Percentiles rank a stretch among this genome's conserved stretches.
Evolutionary conservation across 2,329 filamentous ascomycete genomes (phyloP).

Genomic region (Cladosporium sp.): DNA sequence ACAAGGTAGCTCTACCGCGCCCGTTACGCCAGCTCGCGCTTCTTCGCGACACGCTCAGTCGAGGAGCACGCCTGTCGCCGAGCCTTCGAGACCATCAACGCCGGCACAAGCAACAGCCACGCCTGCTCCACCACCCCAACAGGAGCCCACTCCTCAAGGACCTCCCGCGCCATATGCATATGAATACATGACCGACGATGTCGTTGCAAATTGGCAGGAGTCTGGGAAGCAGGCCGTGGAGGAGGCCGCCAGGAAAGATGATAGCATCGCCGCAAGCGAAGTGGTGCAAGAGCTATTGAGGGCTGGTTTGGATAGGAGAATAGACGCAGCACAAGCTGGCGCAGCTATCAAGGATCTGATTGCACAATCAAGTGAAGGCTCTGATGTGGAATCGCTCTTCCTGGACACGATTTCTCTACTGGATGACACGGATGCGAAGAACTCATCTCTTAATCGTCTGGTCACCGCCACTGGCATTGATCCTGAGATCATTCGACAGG

Average conservation of each 20-base stretch:
- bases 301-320: conserved; percentile 67
- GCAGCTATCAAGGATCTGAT: conserved; percentile 72
- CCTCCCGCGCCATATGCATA: conserved; percentile 61
- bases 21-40: conserved; percentile 5
- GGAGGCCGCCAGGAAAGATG: conserved; percentile 63
- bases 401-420: conserved; percentile 81
- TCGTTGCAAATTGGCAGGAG: conserved; percentile 66
- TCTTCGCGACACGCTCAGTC: conserved; percentile 6
- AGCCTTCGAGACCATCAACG: conserved; percentile 20
- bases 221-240: conserved; percentile 68
- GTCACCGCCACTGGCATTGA: conserved; percentile 72
- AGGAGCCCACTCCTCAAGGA: conserved; percentile 19
- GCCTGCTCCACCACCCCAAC: conserved; percentile 19
- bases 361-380: conserved; percentile 51
- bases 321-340: conserved; percentile 70
- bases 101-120: conserved; percentile 17
- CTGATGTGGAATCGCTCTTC: conserved; percentile 62
- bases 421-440: conserved; percentile 67
- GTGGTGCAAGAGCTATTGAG: conserved; percentile 85
- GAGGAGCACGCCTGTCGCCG: conserved; percentile 6
- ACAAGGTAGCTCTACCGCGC: background rate
- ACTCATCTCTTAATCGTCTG: conserved; percentile 63
- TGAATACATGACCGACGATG: conserved; percentile 70
- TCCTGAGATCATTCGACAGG: conserved; percentile 70
- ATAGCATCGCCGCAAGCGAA: conserved; percentile 63